Conservation (phyloP, 306 rosid genomes). For the Acacia confusa region DNA sequence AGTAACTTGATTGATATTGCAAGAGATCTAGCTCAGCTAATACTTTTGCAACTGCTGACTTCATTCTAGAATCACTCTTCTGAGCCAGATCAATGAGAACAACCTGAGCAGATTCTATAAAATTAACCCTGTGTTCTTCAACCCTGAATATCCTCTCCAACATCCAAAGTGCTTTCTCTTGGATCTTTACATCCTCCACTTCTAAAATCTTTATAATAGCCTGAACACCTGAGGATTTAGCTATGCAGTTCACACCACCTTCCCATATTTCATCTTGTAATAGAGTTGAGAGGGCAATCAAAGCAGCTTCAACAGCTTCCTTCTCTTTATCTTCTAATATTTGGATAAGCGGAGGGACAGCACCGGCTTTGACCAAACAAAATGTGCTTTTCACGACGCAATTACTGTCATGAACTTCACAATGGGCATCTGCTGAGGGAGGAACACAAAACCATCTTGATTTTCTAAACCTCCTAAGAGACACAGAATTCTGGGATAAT, state of each 20-base stretch:
- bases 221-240: conserved; percentile 56
- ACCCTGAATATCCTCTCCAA: conserved; percentile 74
- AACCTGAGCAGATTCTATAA: conserved; percentile 71
- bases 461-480: conserved; percentile 54
- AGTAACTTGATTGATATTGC: conserved; percentile 75
- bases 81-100: conserved; percentile 84
- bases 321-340: conserved; percentile 62
- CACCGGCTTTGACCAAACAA: conserved; percentile 81
- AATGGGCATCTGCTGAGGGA: conserved; percentile 50
- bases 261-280: conserved; percentile 77
- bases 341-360: conserved; percentile 60
- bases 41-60: conserved; percentile 69
- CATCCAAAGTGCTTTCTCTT: conserved; percentile 83
- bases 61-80: conserved; percentile 69
- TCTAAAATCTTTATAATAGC: conserved; percentile 60
- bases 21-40: conserved; percentile 75
- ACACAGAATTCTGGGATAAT: conserved; percentile 68
- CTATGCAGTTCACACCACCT: conserved; percentile 68
- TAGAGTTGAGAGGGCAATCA: conserved; percentile 70
- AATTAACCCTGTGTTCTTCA: conserved; percentile 57
- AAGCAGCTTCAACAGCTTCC: conserved; percentile 75
- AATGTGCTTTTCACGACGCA: conserved; percentile 70
- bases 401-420: conserved; percentile 74
- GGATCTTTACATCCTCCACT: conserved; percentile 55
- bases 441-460: conserved; percentile 71